A percentile compares a stretch with the other conserved stretches of the same genome.
Conservation (phyloP, 257 asterid species). For the Anisodus acutangulus region DNA sequence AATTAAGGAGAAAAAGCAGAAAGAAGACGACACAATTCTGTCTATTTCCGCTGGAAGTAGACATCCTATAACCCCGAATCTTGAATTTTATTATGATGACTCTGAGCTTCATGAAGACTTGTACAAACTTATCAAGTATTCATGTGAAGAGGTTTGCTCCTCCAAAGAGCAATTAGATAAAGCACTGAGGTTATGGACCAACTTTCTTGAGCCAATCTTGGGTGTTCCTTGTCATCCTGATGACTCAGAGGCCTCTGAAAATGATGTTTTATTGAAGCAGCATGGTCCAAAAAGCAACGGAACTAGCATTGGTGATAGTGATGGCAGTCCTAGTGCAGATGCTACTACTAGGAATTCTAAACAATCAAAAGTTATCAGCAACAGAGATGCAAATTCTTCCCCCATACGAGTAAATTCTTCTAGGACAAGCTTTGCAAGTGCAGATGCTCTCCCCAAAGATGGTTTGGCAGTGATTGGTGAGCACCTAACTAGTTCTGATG, state of each 20-base stretch:
- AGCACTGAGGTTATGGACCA: slow-evolving; percentile 84
- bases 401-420: slow-evolving; percentile 49
- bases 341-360: slow-evolving; percentile 50
- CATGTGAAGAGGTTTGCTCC: slow-evolving; percentile 95
- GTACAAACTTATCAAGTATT: slow-evolving; percentile 78
- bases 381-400: slow-evolving; percentile 62
- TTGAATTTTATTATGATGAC: slow-evolving; percentile 80
- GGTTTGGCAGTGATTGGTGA: slow-evolving; percentile 50
- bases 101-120: slow-evolving; percentile 80
- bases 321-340: slow-evolving; percentile 62
- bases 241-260: slow-evolving; percentile 56
- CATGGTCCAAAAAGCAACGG: slow-evolving; percentile 43
- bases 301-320: slow-evolving; percentile 56
- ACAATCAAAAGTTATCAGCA: slow-evolving; percentile 56
- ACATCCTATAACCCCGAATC: slow-evolving; percentile 67
- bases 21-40: slow-evolving; percentile 74
- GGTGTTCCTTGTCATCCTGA: slow-evolving; percentile 64
- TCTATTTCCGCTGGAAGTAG: slow-evolving; percentile 85
- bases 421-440: slow-evolving; percentile 49
- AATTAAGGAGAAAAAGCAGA: slow-evolving; percentile 78
- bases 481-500: slow-evolving; percentile 51
- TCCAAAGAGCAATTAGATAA: slow-evolving; percentile 83
- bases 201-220: slow-evolving; percentile 82
- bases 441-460: slow-evolving; percentile 52
- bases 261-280: slow-evolving; percentile 51